Base-by-base conservation (phyloP, 2,329 filamentous ascomycete genomes). In the Simplicillium sp. region DNA sequence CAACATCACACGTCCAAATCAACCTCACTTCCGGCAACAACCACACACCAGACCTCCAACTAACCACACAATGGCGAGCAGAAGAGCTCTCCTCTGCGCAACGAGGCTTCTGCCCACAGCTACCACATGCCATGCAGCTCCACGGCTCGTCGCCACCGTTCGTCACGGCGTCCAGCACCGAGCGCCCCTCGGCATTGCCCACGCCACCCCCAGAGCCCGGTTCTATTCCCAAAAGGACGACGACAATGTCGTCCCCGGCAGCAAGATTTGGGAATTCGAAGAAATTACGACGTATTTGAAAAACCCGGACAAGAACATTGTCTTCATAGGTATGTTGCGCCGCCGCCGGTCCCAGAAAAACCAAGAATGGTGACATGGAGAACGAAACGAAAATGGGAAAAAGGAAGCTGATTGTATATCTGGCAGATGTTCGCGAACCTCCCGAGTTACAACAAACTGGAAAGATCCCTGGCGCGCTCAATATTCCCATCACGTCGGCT, bases 401-500 rank as follows among this genome's bases (percentile, higher is more conserved):
- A 32, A 12, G 16, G 12, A 34, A 37, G 29, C 34, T 34, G 40
- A 18, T 20, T 12, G 18, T 7, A 7, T 7, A 28, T 3, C 3
- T 25, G 20, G 32, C 44, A 75, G 84, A 89, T 61, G 75, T 82
- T 39, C 84, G 86, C 57, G 84, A 90, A 58, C 82, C 83, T 2
- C 51, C 54, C 47, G 87, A 92, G 58, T 75, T 84, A 44, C 51
- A 62, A 38, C 58, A 67, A 7, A 77, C 75, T 8, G 84, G 84
- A 48, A 74, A 67, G 46, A 96, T 98, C 55, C 92, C 92, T 1
- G 75, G 75, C 36, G 80, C 88, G 1, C 66, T 90, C 53, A 90
- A 90, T 66, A 77, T 98, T 37, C 90, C 92, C 38, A 72, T 97
- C 47, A 75, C 71, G 7, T 82, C 80, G 6, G 73, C 80, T 34